phyloP scores from a whole-genome alignment of 75 land plant species.

The Ceratopteris richardii region DNA sequence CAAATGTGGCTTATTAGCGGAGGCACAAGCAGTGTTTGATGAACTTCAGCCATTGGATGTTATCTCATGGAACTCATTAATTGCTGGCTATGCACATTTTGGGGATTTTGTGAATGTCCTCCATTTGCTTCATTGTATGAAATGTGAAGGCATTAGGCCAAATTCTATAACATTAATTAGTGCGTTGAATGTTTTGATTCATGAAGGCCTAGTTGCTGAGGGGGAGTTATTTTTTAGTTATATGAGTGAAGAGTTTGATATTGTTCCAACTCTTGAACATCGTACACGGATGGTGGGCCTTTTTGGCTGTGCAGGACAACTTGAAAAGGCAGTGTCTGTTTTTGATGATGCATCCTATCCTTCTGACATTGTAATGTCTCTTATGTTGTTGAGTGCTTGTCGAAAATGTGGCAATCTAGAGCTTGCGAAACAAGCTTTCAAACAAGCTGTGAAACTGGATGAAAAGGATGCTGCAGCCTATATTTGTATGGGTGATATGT shows the following conservation, averaged over 20 bases:
- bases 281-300: conserved; percentile 14
- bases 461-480: background rate
- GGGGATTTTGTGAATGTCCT: conserved; percentile 11
- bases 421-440: conserved; percentile 2
- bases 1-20: conserved; percentile 14
- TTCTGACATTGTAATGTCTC: background rate
- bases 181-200: conserved; percentile 4
- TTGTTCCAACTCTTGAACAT: conserved; percentile 7
- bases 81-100: conserved; percentile 10
- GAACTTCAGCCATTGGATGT: background rate
- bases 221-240: conserved; percentile 3
- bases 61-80: conserved; percentile 16
- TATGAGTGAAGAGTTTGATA: conserved; percentile 3
- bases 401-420: background rate
- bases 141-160: background rate
- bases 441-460: background rate
- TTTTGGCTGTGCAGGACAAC: conserved; percentile 14
- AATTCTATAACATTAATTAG: conserved; percentile 3
- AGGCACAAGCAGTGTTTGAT: conserved; percentile 10
- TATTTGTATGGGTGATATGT: conserved; percentile 1
- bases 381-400: background rate
- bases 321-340: conserved; percentile 7
- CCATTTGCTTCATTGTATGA: conserved; percentile 6
- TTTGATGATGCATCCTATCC: background rate
- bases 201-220: conserved; percentile 9